Conservation (phyloP, 2,329 filamentous ascomycete species). For the Gliomastix tumulicola region DNA sequence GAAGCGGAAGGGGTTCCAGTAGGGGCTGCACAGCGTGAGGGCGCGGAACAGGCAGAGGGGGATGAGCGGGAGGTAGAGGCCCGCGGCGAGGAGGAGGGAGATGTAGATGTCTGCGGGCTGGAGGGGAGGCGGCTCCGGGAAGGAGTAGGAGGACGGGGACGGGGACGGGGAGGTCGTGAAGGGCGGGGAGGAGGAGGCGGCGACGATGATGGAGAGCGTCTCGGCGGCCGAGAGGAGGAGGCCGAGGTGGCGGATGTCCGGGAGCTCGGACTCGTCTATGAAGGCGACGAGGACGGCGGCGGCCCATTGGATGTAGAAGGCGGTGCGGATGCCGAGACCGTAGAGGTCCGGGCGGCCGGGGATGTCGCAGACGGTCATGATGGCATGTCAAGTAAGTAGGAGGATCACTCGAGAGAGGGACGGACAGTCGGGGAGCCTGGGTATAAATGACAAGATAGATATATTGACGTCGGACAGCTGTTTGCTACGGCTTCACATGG, state of each 20-base stretch:
- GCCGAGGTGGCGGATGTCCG: conserved; percentile 21
- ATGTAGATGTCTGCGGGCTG: conserved; percentile 22
- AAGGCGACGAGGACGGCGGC: conserved; percentile 20
- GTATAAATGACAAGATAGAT: too few species aligned
- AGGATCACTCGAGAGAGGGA: too few species aligned
- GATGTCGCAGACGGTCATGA: conserved; percentile 16
- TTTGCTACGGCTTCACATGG: too few species aligned
- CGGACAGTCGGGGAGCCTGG: too few species aligned
- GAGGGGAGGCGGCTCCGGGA: too few species aligned
- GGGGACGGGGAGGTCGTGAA: too few species aligned
- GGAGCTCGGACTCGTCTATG: conserved; percentile 16
- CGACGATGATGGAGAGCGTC: not conserved
- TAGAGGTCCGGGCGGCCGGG: conserved; percentile 21
- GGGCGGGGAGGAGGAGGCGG: too few species aligned
- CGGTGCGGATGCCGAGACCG: conserved; percentile 23
- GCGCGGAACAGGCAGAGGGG: conserved; percentile 23
- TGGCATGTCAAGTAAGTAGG: too few species aligned
- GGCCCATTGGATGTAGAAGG: conserved; percentile 28
- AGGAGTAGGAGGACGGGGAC: too few species aligned
- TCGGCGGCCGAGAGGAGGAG: too few species aligned
- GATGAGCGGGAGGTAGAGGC: conserved; percentile 20
- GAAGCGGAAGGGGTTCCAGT: conserved; percentile 20
- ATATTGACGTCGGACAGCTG: too few species aligned
- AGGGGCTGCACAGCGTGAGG: conserved; percentile 20
- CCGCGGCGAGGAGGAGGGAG: conserved; percentile 19